Evolutionary conservation across 2,329 filamentous ascomycete species (phyloP).

Genomic region (Xylariaceae sp.): DNA sequence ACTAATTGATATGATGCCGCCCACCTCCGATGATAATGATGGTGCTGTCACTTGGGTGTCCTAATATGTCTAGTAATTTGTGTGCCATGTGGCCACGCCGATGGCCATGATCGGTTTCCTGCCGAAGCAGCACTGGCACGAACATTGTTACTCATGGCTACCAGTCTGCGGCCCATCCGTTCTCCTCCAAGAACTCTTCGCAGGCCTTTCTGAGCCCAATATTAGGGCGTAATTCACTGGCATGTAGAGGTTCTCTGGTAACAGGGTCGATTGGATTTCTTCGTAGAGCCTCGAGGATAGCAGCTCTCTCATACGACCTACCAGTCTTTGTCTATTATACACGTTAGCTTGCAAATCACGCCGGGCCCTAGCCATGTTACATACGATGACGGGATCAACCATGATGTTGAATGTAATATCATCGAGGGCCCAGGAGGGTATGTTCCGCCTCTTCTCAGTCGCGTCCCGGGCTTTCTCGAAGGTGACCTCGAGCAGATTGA

Average conservation of each 20-base stretch:
- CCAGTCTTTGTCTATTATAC: slow-evolving; percentile 75
- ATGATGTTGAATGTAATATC: slow-evolving; percentile 78
- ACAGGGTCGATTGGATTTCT: slow-evolving; percentile 79
- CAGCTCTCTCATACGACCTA: slow-evolving; percentile 86
- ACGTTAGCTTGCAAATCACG: slow-evolving; percentile 6
- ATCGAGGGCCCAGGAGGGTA: slow-evolving; percentile 80
- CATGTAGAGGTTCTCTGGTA: slow-evolving; percentile 75
- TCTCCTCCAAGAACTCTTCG: slow-evolving; percentile 82
- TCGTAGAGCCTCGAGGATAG: slow-evolving; percentile 85
- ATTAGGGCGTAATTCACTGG: slow-evolving; percentile 79
- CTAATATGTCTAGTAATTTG: too few species aligned
- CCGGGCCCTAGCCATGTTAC: too few species aligned
- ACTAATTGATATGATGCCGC: not conserved
- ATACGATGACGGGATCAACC: slow-evolving; percentile 70
- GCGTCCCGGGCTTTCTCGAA: slow-evolving; percentile 60
- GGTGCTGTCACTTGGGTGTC: not conserved
- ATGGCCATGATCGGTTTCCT: too few species aligned
- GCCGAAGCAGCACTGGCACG: not conserved
- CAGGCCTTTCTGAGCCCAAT: slow-evolving; percentile 81
- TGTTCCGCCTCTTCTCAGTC: slow-evolving; percentile 58
- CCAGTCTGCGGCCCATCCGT: slow-evolving; percentile 94
- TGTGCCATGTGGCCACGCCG: too few species aligned
- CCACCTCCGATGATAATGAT: not conserved
- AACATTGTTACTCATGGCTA: slow-evolving; percentile 44
- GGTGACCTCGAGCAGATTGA: slow-evolving; percentile 50